Evolutionary conservation across 2,329 filamentous ascomycete species (phyloP).

Genomic region (Myriosclerotinia duriaeana): DNA sequence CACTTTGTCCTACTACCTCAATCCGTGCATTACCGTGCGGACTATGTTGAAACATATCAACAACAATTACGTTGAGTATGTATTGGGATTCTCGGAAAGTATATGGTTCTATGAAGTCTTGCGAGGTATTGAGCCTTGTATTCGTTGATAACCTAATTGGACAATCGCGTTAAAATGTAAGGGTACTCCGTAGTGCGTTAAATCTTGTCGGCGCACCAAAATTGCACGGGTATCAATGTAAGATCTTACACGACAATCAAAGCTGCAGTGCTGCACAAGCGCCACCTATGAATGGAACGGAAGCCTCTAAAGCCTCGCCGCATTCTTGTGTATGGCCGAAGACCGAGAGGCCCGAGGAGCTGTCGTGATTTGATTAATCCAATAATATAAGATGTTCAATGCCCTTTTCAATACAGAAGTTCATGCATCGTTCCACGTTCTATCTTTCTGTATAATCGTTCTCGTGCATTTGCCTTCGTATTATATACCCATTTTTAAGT

Average conservation of each 20-base stretch:
- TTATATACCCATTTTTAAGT: conserved; percentile 6
- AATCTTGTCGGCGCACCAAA: neutral
- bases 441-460: neutral
- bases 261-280: neutral
- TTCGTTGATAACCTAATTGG: neutral
- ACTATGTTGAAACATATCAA: conserved; percentile 8
- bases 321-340: conserved; percentile 21
- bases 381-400: conserved; percentile 19
- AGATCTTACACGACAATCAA: conserved; percentile 1
- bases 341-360: conserved; percentile 21
- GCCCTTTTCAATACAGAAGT: neutral
- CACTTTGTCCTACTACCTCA: conserved; percentile 5
- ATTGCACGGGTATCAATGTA: conserved; percentile 8
- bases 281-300: neutral
- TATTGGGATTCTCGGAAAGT: neutral
- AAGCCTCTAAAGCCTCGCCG: conserved; percentile 19
- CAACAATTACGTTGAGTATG: neutral
- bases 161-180: neutral
- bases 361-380: conserved; percentile 9
- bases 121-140: neutral
- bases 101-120: neutral
- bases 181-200: neutral
- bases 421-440: neutral
- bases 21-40: neutral
- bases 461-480: conserved; percentile 6